A percentile compares a stretch with the other conserved stretches of the same genome.
Conservation (phyloP, 2,329 filamentous ascomycete species). For the Sporothrix luriei region DNA sequence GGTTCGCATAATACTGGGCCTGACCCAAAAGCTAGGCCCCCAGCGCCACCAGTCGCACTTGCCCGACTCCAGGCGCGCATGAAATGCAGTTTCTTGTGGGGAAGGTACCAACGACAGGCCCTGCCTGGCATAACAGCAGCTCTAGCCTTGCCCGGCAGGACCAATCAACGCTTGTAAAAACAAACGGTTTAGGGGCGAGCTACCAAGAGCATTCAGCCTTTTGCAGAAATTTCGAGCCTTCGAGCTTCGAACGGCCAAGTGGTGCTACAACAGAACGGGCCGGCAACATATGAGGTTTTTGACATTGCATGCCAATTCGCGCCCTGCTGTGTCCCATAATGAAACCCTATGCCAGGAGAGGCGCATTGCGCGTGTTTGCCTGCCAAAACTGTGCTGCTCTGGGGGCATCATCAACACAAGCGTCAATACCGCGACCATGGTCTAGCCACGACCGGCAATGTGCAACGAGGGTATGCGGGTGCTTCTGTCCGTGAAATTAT, state of each 20-base stretch:
- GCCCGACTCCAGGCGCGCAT: slow-evolving; percentile 5
- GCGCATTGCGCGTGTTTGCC: slow-evolving; percentile 18
- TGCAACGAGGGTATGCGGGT: not conserved
- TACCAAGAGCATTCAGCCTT: not conserved
- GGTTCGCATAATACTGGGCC: slow-evolving; percentile 3
- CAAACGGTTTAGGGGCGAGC: not conserved
- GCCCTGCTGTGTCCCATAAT: slow-evolving; percentile 12
- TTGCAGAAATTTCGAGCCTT: slow-evolving; percentile 6
- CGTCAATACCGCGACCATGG: not conserved
- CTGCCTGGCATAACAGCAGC: not conserved
- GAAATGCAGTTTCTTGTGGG: slow-evolving; percentile 20
- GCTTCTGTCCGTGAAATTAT: not conserved
- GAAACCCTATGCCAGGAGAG: slow-evolving; percentile 24
- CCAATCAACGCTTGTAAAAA: slow-evolving; percentile 17
- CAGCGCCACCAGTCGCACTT: slow-evolving; percentile 3
- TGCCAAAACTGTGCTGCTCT: slow-evolving; percentile 5
- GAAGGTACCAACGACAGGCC: not conserved
- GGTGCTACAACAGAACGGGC: not conserved
- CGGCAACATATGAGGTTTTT: not conserved
- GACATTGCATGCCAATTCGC: not conserved
- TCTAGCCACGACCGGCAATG: too few species aligned
- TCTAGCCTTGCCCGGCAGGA: slow-evolving; percentile 18
- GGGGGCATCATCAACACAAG: not conserved
- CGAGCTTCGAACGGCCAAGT: not conserved
- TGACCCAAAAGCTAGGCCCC: not conserved